Percentiles rank a stretch among this genome's conserved stretches.
These are phyloP conservation scores for Apostasia shenzhenica DNA, from an alignment of 106 monocot genomes.

Conservation along the genomic window DNA sequence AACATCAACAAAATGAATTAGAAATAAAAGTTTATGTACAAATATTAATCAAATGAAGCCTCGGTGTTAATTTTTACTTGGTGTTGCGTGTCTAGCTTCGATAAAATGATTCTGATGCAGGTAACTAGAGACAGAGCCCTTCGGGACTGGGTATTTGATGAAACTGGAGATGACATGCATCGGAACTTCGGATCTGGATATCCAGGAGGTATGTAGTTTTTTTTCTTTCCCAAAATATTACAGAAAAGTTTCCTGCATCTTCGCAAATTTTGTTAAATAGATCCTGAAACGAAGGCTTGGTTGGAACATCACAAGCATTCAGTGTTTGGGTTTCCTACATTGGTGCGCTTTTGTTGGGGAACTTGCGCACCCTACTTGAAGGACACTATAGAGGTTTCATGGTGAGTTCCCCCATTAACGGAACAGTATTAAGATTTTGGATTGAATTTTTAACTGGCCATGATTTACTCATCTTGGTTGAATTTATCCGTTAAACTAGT, in stretches of 20 bases:
- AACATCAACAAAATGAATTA: too few relatives aligned
- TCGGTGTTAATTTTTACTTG: too few relatives aligned
- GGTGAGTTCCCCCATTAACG: conserved; percentile 28
- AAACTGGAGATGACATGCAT: conserved; percentile 63
- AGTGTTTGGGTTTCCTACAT: conserved; percentile 83
- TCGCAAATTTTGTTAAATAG: conserved; percentile 12
- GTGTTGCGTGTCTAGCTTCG: too few relatives aligned
- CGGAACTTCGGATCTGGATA: conserved; percentile 81
- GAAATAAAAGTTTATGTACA: too few relatives aligned
- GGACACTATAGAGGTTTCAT: conserved; percentile 58
- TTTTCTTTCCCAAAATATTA: neutral
- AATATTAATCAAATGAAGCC: too few relatives aligned
- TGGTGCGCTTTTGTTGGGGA: conserved; percentile 96
- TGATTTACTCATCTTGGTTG: too few relatives aligned
- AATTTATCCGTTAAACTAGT: too few relatives aligned
- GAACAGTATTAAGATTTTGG: neutral
- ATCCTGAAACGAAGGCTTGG: conserved; percentile 91
- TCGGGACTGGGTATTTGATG: conserved; percentile 69
- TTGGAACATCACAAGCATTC: conserved; percentile 66
- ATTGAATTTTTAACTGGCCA: neutral
- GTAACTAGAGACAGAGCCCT: conserved; percentile 70
- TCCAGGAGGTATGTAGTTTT: conserved; percentile 46
- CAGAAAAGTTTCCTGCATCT: too few relatives aligned
- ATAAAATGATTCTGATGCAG: conserved; percentile 16
- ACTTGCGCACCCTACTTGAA: conserved; percentile 76